These are phyloP conservation scores for Ophiostoma pallidulum DNA, from an alignment of 2,329 filamentous ascomycete species.

Conservation along the genomic window DNA sequence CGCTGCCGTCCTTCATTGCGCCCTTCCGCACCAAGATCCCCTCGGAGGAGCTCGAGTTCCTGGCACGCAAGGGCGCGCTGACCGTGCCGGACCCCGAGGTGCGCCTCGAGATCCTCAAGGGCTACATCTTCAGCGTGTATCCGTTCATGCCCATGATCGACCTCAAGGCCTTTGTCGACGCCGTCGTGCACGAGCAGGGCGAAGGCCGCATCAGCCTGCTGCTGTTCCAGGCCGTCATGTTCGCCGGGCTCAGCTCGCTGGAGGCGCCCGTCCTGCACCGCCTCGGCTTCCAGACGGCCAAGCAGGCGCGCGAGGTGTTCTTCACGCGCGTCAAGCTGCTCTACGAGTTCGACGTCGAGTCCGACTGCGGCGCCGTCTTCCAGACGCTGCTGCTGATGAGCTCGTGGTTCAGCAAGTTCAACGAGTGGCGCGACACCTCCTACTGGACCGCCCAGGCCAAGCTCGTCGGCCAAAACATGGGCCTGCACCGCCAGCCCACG, in stretches of 20 bases:
- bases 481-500: constrained; percentile 56
- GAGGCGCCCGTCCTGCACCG: constrained; percentile 50
- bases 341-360: constrained; percentile 62
- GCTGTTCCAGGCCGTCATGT: constrained; percentile 29
- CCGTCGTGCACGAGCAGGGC: constrained; percentile 30
- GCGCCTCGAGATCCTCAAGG: constrained; percentile 48
- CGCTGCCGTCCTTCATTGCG: neutral
- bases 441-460: constrained; percentile 64
- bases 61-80: constrained; percentile 54
- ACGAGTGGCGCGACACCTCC: constrained; percentile 63
- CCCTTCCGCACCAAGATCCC: constrained; percentile 2
- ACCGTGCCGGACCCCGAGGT: constrained; percentile 46
- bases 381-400: constrained; percentile 58
- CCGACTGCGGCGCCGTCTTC: constrained; percentile 56
- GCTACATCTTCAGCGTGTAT: constrained; percentile 39
- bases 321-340: constrained; percentile 40
- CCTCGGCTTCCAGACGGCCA: constrained; percentile 50
- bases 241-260: constrained; percentile 52
- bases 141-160: constrained; percentile 57
- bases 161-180: constrained; percentile 26
- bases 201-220: constrained; percentile 47
- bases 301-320: constrained; percentile 53
- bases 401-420: constrained; percentile 60
- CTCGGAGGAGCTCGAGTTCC: constrained; percentile 45
- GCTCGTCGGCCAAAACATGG: constrained; percentile 59